Evolutionary conservation across 2,329 filamentous ascomycete genomes (phyloP).

Genomic region (Penicillium griseofulvum): DNA sequence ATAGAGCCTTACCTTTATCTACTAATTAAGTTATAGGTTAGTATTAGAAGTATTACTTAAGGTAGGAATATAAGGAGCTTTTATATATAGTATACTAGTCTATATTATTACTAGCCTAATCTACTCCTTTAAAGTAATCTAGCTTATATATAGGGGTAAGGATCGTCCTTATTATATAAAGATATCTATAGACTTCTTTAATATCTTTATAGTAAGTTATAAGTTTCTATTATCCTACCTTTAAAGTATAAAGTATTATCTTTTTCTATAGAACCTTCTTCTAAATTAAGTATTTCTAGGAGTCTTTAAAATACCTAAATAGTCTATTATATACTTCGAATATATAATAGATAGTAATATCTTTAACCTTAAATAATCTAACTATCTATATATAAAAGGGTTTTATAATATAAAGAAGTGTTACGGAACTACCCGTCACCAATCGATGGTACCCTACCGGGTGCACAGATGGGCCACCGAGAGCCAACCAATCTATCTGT

Average conservation of each 20-base stretch:
- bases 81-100: neutral
- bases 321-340: slow-evolving; percentile 5
- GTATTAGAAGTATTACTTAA: neutral
- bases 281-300: too few relatives aligned
- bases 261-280: too few relatives aligned
- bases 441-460: too few relatives aligned
- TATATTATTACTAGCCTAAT: neutral
- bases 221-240: neutral
- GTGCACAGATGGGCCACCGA: too few relatives aligned
- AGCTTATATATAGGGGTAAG: neutral
- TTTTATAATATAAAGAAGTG: too few relatives aligned
- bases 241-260: neutral
- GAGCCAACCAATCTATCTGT: too few relatives aligned
- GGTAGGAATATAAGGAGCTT: neutral
- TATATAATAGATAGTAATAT: neutral
- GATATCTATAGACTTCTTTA: neutral
- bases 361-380: neutral
- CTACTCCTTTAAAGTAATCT: neutral
- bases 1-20: neutral
- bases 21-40: neutral
- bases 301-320: too few relatives aligned
- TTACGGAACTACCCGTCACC: too few relatives aligned
- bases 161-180: neutral
- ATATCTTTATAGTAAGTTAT: neutral
- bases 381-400: too few relatives aligned